Evolutionary conservation across 116 monocot genomes (phyloP).

Genomic region (Cymodocea nodosa): DNA sequence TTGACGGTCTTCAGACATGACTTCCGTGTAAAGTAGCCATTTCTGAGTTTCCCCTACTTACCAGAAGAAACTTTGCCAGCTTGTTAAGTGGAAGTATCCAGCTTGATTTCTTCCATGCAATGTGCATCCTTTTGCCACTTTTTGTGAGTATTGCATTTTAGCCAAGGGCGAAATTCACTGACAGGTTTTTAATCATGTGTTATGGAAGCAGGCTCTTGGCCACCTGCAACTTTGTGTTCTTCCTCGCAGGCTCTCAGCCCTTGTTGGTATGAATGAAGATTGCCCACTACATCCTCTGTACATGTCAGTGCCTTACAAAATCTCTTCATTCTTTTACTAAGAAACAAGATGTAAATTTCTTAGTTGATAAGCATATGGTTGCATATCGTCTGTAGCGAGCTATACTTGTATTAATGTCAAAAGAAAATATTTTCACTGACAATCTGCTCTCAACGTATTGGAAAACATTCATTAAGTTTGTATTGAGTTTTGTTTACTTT

Average conservation of each 20-base stretch:
- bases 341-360: not conserved
- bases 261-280: not conserved
- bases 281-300: not conserved
- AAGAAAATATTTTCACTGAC: no score
- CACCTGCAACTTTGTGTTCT: not conserved
- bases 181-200: not conserved
- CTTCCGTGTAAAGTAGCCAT: conserved; percentile 59
- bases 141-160: not conserved
- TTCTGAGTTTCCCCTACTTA: no score
- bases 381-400: no score
- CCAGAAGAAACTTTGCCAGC: no score
- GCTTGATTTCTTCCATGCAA: not conserved
- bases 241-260: not conserved
- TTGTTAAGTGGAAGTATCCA: no score
- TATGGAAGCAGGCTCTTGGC: no score
- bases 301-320: not conserved
- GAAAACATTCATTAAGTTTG: no score
- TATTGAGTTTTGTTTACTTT: no score
- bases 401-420: no score
- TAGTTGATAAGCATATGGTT: no score
- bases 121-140: not conserved
- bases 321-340: conserved; percentile 1
- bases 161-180: not conserved
- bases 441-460: no score
- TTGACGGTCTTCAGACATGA: conserved; percentile 74